Percentiles rank a stretch among this genome's conserved stretches.
These are phyloP conservation scores for Linum tenue DNA, from an alignment of 345 rosid species.

Conservation along the genomic window DNA sequence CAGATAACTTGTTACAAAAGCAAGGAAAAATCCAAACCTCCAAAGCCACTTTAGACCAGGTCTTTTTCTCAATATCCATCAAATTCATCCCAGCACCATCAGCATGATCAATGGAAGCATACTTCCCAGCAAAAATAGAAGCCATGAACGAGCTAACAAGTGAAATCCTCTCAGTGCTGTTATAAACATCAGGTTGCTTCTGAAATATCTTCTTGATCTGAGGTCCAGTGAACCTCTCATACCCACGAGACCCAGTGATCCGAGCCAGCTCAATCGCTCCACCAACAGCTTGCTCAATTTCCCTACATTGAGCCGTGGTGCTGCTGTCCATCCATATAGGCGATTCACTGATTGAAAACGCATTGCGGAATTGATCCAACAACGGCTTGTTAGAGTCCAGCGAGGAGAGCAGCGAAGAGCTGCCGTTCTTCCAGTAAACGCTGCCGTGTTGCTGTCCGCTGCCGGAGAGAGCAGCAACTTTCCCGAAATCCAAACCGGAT, in stretches of 20 bases:
- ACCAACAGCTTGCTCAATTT: conserved; percentile 83
- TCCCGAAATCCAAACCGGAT: conserved; percentile 51
- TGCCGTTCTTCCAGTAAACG: conserved; percentile 73
- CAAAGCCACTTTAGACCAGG: conserved; percentile 55
- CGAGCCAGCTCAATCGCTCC: conserved; percentile 68
- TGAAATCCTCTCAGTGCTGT: conserved; percentile 70
- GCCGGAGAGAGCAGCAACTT: conserved; percentile 71
- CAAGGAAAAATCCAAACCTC: conserved; percentile 37
- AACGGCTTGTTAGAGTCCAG: conserved; percentile 45
- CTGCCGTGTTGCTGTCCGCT: conserved; percentile 99
- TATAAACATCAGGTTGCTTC: conserved; percentile 37
- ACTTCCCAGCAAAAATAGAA: conserved; percentile 54
- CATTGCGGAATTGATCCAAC: conserved; percentile 50
- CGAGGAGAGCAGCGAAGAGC: conserved; percentile 43
- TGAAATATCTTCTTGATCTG: conserved; percentile 66
- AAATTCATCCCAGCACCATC: conserved; percentile 97
- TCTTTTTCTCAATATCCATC: conserved; percentile 66
- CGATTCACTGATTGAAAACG: conserved; percentile 66
- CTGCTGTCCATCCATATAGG: conserved; percentile 98
- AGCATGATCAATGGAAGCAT: conserved; percentile 76
- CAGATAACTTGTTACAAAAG: neutral
- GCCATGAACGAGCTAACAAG: conserved; percentile 97
- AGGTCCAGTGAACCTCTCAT: conserved; percentile 85
- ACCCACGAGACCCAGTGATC: conserved; percentile 69
- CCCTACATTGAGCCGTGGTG: conserved; percentile 68